Evolutionary conservation across 129 eudicot genomes (phyloP).

Genomic region (Escallonia rubra): DNA sequence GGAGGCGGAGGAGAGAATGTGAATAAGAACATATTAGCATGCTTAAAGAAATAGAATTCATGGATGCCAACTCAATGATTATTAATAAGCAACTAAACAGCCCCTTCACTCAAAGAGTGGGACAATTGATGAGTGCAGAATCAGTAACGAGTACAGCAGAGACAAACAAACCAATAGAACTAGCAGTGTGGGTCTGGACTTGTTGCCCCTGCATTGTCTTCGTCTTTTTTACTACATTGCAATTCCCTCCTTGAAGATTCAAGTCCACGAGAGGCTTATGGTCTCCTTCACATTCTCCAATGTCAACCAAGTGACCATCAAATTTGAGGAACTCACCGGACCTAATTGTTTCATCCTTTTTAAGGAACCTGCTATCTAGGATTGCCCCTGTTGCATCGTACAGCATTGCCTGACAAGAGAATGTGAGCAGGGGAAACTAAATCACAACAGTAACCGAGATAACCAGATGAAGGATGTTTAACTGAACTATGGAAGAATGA

Average conservation of each 20-base stretch:
- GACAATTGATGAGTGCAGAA: conserved; percentile 3
- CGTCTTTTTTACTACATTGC: conserved; percentile 14
- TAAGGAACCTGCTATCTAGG: conserved; percentile 68
- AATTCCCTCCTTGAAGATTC: conserved; percentile 14
- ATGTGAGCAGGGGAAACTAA: not conserved
- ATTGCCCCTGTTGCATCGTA: conserved; percentile 51
- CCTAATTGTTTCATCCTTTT: conserved; percentile 48
- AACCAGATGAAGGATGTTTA: not conserved
- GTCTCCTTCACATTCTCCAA: conserved; percentile 34
- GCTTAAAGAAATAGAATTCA: not conserved
- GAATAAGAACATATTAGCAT: not conserved
- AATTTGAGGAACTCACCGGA: conserved; percentile 60
- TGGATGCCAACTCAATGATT: not conserved
- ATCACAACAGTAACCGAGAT: not conserved
- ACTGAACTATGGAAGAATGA: conserved; percentile 1
- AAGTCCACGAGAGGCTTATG: conserved; percentile 12
- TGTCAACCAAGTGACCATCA: conserved; percentile 72
- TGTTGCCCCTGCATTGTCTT: conserved; percentile 18
- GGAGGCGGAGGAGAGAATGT: no score
- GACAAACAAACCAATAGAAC: conserved; percentile 32
- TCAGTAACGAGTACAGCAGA: conserved; percentile 3
- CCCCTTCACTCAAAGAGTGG: not conserved
- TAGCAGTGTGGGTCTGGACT: conserved; percentile 20
- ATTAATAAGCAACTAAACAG: not conserved
- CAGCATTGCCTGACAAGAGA: conserved; percentile 46